These are phyloP conservation scores for Cucurbita argyrosperma DNA, from an alignment of 306 rosid genomes.

Conservation along the genomic window DNA sequence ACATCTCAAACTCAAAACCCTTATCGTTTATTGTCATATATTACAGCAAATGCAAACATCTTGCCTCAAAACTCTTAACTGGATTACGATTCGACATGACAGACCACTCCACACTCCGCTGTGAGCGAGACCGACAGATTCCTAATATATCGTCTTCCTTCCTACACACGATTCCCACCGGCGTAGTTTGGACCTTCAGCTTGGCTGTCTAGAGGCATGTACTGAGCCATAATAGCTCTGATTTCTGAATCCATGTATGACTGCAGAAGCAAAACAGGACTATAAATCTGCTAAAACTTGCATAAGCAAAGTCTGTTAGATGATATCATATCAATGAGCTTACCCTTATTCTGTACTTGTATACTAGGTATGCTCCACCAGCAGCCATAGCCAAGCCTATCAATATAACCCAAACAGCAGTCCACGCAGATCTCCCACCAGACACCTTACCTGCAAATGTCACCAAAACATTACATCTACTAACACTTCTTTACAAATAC, in stretches of 20 bases:
- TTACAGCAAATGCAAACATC: constrained; percentile 15
- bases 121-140: constrained; percentile 13
- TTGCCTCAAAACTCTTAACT: constrained; percentile 30
- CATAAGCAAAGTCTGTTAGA: not conserved
- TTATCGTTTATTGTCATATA: constrained; percentile 25
- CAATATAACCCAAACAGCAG: constrained; percentile 78
- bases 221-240: constrained; percentile 98
- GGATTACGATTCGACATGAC: constrained; percentile 9
- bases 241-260: constrained; percentile 96
- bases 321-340: constrained; percentile 16
- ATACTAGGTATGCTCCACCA: constrained; percentile 79
- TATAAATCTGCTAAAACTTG: constrained; percentile 2
- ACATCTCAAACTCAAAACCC: constrained; percentile 6
- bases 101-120: constrained; percentile 26
- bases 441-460: constrained; percentile 67
- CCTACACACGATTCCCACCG: constrained; percentile 44
- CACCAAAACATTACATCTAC: not conserved
- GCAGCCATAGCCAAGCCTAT: constrained; percentile 67
- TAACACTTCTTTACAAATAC: too few relatives aligned
- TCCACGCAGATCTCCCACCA: constrained; percentile 62
- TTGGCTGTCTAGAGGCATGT: constrained; percentile 98
- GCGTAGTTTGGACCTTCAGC: constrained; percentile 58
- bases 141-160: not conserved
- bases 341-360: constrained; percentile 98
- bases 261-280: constrained; percentile 37